Percentiles rank a stretch among this genome's conserved stretches.
Conservation (phyloP, 495 filamentous ascomycete species). For the Daldinia childiae region DNA sequence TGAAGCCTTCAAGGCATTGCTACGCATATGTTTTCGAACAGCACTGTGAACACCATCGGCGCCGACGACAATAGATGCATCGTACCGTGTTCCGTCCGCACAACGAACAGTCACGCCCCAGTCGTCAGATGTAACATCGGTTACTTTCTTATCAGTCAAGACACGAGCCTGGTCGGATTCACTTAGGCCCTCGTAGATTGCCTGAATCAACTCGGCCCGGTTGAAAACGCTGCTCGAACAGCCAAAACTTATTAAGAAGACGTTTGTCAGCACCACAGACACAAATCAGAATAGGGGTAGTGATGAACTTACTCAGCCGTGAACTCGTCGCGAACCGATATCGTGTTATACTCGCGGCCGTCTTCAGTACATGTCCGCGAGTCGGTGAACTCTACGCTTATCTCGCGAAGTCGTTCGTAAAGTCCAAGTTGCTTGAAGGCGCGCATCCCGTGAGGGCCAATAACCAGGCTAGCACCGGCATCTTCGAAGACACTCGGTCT, state of each 20-base stretch:
- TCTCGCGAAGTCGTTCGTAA: conserved; percentile 36
- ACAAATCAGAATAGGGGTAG: neutral
- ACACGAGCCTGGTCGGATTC: conserved; percentile 48
- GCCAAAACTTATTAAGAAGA: conserved; percentile 22
- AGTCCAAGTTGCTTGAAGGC: conserved; percentile 54
- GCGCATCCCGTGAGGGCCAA: conserved; percentile 44
- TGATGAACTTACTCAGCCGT: neutral
- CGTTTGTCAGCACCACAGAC: neutral
- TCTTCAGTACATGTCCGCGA: neutral
- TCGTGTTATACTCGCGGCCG: neutral
- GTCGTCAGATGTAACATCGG: conserved; percentile 41
- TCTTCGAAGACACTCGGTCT: conserved; percentile 46
- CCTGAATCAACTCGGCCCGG: conserved; percentile 40
- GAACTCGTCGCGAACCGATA: neutral
- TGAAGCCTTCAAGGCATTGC: conserved; percentile 35
- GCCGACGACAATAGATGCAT: conserved; percentile 58
- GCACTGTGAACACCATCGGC: conserved; percentile 60
- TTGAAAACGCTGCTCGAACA: conserved; percentile 11
- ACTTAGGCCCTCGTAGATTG: conserved; percentile 47
- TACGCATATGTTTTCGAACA: conserved; percentile 50
- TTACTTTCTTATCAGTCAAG: conserved; percentile 45
- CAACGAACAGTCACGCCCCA: conserved; percentile 40
- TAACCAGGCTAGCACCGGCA: conserved; percentile 44
- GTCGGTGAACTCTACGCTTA: neutral
- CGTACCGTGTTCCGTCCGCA: conserved; percentile 49